A percentile compares a stretch with the other conserved stretches of the same genome.
phyloP scores from a whole-genome alignment of 352 stramenopile genomes.

The Globisporangium ultimum region DNA sequence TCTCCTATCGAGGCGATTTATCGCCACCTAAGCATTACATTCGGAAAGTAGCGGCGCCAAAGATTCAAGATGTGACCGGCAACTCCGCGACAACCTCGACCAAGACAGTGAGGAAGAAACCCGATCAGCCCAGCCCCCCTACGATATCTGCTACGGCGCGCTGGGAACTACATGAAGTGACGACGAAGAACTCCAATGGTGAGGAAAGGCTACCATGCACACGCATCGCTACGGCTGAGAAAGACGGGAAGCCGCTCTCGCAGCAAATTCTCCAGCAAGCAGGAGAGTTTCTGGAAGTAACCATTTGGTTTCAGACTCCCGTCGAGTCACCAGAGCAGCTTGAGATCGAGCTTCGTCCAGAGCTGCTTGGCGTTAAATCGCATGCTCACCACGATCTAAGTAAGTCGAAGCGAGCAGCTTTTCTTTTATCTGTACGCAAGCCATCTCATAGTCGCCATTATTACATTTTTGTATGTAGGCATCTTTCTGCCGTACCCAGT shows the following conservation, averaged over 20 bases:
- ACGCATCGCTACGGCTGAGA: constrained; percentile 28
- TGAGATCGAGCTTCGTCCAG: constrained; percentile 43
- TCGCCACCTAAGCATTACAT: constrained; percentile 80
- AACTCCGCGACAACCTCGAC: constrained; percentile 12
- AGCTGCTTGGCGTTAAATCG: constrained; percentile 46
- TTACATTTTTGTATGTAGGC: constrained; percentile 15
- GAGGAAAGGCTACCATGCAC: constrained; percentile 18
- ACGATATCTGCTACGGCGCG: constrained; percentile 30
- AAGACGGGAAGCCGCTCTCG: constrained; percentile 40
- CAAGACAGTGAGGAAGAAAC: constrained; percentile 5
- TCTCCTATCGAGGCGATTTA: constrained; percentile 60
- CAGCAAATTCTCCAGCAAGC: constrained; percentile 33
- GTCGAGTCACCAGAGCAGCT: constrained; percentile 30
- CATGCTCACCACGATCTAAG: constrained; percentile 45
- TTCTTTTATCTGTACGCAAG: neutral
- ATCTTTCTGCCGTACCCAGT: constrained; percentile 74
- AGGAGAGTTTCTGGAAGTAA: constrained; percentile 28
- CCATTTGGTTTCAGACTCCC: constrained; percentile 35
- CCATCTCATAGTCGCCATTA: too few relatives aligned
- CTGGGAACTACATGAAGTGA: constrained; percentile 44
- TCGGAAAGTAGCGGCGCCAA: constrained; percentile 58
- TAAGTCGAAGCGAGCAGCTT: constrained; percentile 16
- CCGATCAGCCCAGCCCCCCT: constrained; percentile 2
- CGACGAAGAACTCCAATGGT: neutral
- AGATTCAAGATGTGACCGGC: constrained; percentile 63